phyloP scores from a whole-genome alignment of 1,284 basidiomycete species.

The Cryptococcus deneoformans region DNA sequence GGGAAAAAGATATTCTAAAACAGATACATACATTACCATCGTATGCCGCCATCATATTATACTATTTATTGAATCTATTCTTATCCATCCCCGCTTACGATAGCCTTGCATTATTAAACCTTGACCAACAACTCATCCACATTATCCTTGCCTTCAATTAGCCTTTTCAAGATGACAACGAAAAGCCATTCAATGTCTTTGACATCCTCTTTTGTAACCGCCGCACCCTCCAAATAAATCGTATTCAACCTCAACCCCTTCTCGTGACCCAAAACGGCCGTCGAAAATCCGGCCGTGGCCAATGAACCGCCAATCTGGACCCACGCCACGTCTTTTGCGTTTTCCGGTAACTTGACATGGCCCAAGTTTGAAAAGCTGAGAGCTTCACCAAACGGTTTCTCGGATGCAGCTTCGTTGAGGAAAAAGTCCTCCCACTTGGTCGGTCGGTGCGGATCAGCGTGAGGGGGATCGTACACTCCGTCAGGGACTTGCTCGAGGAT shows the following conservation, averaged over 20 bases:
- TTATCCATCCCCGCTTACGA: too few species aligned
- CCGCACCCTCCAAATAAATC: slow-evolving; percentile 27
- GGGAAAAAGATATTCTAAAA: too few species aligned
- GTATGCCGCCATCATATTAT: too few species aligned
- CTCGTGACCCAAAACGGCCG: slow-evolving; percentile 30
- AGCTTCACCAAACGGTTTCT: slow-evolving; percentile 14
- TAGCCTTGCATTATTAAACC: too few species aligned
- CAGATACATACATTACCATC: too few species aligned
- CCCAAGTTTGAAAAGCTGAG: slow-evolving; percentile 42
- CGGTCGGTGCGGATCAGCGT: slow-evolving; percentile 15
- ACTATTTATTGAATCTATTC: too few species aligned
- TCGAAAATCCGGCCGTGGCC: slow-evolving; percentile 11
- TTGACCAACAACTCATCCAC: not conserved
- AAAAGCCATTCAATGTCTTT: slow-evolving; percentile 14
- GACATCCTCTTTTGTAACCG: slow-evolving; percentile 9
- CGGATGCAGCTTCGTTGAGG: slow-evolving; percentile 10
- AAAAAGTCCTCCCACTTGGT: slow-evolving; percentile 45
- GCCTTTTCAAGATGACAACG: slow-evolving; percentile 7
- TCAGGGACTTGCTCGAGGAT: slow-evolving; percentile 37
- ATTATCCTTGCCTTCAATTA: not conserved
- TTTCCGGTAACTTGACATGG: slow-evolving; percentile 16
- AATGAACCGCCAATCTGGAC: slow-evolving; percentile 27
- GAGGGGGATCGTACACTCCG: not conserved
- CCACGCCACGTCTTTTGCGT: slow-evolving; percentile 32
- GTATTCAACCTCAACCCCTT: slow-evolving; percentile 28